These are phyloP conservation scores for Amauroascus niger DNA, from an alignment of 2,329 filamentous ascomycete genomes.

Conservation along the genomic window DNA sequence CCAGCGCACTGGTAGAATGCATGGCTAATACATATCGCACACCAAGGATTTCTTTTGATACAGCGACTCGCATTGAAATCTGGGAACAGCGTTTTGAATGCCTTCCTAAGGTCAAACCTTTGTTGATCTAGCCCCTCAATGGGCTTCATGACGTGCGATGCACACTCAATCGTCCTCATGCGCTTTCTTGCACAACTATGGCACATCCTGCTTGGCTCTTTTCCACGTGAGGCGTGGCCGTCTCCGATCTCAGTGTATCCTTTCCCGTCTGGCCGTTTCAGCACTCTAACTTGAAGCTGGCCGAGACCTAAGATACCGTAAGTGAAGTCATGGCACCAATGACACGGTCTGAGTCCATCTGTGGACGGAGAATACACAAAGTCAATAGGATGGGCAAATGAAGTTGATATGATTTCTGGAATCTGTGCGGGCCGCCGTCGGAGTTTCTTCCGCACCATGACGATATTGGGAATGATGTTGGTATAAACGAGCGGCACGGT, in stretches of 20 bases:
- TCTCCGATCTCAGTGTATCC: slow-evolving; percentile 33
- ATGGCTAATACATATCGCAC: slow-evolving; percentile 34
- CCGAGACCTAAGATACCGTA: slow-evolving; percentile 37
- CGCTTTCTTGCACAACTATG: slow-evolving; percentile 28
- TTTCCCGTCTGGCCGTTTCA: slow-evolving; percentile 27
- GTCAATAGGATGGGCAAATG: slow-evolving; percentile 33
- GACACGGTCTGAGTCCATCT: slow-evolving; percentile 23
- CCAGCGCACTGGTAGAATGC: slow-evolving; percentile 30
- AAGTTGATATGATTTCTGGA: slow-evolving; percentile 27
- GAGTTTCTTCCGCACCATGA: background rate
- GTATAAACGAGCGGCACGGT: background rate
- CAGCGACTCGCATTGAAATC: slow-evolving; percentile 15
- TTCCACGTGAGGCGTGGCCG: slow-evolving; percentile 29
- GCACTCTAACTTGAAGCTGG: slow-evolving; percentile 27
- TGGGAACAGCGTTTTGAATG: slow-evolving; percentile 21
- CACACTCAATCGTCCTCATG: slow-evolving; percentile 30
- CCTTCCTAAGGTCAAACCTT: slow-evolving; percentile 21
- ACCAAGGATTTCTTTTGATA: slow-evolving; percentile 27
- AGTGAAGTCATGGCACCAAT: slow-evolving; percentile 34
- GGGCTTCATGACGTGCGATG: slow-evolving; percentile 24
- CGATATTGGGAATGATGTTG: slow-evolving; percentile 10
- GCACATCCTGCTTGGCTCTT: slow-evolving; percentile 33
- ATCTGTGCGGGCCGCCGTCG: background rate
- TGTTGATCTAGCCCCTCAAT: slow-evolving; percentile 18
- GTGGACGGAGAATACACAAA: slow-evolving; percentile 27